These are phyloP conservation scores for Suillus placidus DNA, from an alignment of 768 basidiomycete species.

Conservation along the genomic window DNA sequence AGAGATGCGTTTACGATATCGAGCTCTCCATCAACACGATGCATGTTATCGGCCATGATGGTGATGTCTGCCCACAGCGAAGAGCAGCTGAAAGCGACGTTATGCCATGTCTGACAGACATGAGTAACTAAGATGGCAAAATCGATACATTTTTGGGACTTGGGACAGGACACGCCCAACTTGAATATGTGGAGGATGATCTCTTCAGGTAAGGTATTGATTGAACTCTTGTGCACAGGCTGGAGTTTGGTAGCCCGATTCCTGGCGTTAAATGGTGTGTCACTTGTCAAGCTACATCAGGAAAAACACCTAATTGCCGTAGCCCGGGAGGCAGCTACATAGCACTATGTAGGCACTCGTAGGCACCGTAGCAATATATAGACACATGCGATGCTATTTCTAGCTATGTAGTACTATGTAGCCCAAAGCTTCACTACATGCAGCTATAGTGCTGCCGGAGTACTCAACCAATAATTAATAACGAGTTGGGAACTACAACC, in stretches of 20 bases:
- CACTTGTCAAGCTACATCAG: not conserved
- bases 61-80: conserved; percentile 39
- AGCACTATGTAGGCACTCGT: too few species aligned
- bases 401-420: too few species aligned
- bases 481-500: too few species aligned
- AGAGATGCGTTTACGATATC: not conserved
- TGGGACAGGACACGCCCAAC: not conserved
- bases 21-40: not conserved
- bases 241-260: not conserved
- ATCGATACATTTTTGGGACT: not conserved
- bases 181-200: conserved; percentile 14
- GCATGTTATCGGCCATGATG: conserved; percentile 16
- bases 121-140: conserved; percentile 40
- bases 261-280: not conserved
- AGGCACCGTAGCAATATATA: too few species aligned
- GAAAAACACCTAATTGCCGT: too few species aligned
- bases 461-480: too few species aligned
- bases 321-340: too few species aligned
- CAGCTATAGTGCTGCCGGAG: too few species aligned
- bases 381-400: too few species aligned
- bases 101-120: conserved; percentile 46
- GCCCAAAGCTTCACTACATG: too few species aligned
- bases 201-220: conserved; percentile 8
- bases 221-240: not conserved
- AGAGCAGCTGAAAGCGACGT: conserved; percentile 37